Base-by-base conservation (phyloP, 345 rosid species). In the Citrus sinensis region DNA sequence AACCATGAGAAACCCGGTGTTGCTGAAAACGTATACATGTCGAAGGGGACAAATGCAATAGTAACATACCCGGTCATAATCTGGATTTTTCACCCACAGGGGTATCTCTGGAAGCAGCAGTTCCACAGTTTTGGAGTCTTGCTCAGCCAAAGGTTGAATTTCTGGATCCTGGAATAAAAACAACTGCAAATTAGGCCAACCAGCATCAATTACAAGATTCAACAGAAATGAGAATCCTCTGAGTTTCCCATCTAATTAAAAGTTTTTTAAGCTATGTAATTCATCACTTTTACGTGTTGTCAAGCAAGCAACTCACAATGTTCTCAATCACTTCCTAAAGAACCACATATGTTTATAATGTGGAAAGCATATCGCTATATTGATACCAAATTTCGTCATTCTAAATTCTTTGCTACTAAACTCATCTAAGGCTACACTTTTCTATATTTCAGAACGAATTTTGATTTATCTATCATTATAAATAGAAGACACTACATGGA, bases 51-150 rank as follows among this genome's bases (percentile, higher is more conserved):
- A 58, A 73, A 37, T 10, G 37, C 9, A 63, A 55, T 72, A 76
- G 61, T 39, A 75, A 85, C 95, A 72, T 88, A 97, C 99, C 16
- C 99, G 98, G 83, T 96, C 97, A 74, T 85, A 90, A 82, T 96
- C 99, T 19, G 99, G 99, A 90, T 90, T 90, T 84, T 96, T 96
- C 70, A 94, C 97, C 99, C 98, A 94, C 17, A 86, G 72, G 17
- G 99, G 99, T 79, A 96, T 92, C 87, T 94, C 98, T 5, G 98
- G 90, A 22, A 92, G 88, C 88, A 92, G 74, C 58, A 91, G 90
- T 67, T 87, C 85, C 86, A 96, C 70, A 67, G 88, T 84, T 66
- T 85, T 84, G 3, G 94, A 76, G 70, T 94, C 98, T 79, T 86
- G 90, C 87, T 96, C 98, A 25, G 84, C 87, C 82, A 96, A 66